Conservation (phyloP, 2,329 filamentous ascomycete species). For the Metarhizium humberi region DNA sequence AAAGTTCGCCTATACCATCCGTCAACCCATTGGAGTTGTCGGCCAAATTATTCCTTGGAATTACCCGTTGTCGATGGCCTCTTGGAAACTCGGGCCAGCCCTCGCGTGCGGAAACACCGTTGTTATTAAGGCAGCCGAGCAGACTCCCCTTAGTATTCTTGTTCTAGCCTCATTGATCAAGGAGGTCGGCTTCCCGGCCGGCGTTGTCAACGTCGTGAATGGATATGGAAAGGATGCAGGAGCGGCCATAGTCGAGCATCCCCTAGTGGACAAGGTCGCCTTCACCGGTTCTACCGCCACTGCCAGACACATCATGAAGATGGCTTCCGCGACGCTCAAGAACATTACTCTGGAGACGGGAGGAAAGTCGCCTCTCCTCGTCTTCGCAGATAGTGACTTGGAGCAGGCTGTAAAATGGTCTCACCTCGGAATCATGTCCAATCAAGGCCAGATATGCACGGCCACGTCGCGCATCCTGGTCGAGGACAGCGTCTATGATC, state of each 20-base stretch:
- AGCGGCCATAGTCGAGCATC: conserved; percentile 44
- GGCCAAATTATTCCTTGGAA: conserved; percentile 71
- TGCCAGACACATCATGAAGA: conserved; percentile 61
- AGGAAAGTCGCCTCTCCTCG: conserved; percentile 66
- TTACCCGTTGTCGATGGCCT: conserved; percentile 39
- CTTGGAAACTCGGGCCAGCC: conserved; percentile 71
- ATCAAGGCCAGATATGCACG: conserved; percentile 50
- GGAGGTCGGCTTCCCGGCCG: conserved; percentile 64
- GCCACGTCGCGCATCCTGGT: conserved; percentile 56
- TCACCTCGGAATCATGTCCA: conserved; percentile 53
- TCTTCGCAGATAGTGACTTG: conserved; percentile 64
- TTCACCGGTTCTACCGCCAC: conserved; percentile 66
- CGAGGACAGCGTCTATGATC: conserved; percentile 50
- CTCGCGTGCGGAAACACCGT: conserved; percentile 48
- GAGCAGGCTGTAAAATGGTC: conserved; percentile 65
- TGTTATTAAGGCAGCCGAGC: conserved; percentile 60
- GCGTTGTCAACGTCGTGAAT: conserved; percentile 63
- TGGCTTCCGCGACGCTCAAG: conserved; percentile 65
- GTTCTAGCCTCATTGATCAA: conserved; percentile 52
- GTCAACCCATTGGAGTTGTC: conserved; percentile 69
- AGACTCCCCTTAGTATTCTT: conserved; percentile 59
- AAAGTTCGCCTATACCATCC: conserved; percentile 68
- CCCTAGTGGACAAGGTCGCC: conserved; percentile 62
- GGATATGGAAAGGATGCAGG: conserved; percentile 67
- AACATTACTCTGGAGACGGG: conserved; percentile 68